These are phyloP conservation scores for Skeletonema grethae DNA, from an alignment of 108 stramenopile species.

Conservation along the genomic window DNA sequence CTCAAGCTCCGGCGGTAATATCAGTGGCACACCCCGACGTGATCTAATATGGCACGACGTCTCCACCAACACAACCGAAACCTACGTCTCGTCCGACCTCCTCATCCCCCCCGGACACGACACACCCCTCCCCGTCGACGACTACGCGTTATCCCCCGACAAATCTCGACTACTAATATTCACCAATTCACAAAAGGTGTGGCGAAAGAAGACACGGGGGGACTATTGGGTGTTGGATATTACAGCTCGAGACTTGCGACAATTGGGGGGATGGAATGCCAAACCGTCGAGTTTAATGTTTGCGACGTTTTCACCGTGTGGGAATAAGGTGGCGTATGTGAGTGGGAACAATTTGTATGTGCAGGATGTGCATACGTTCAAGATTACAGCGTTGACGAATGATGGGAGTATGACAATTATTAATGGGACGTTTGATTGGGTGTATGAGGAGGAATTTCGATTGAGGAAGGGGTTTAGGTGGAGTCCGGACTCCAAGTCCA, in stretches of 20 bases:
- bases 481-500: constrained; percentile 38
- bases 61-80: constrained; percentile 36
- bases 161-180: constrained; percentile 37
- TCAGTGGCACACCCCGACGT: constrained; percentile 13
- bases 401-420: constrained; percentile 32
- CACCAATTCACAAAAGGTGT: constrained; percentile 42
- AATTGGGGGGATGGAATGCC: constrained; percentile 33
- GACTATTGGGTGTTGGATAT: constrained; percentile 53
- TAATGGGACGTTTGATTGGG: constrained; percentile 50
- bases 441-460: constrained; percentile 49
- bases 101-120: constrained; percentile 44
- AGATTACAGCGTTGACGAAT: constrained; percentile 30
- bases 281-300: constrained; percentile 46
- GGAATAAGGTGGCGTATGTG: constrained; percentile 43
- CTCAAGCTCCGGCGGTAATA: neutral
- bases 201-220: constrained; percentile 46
- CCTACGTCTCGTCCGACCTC: constrained; percentile 36
- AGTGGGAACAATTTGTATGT: constrained; percentile 39
- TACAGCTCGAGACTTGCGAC: constrained; percentile 40
- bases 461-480: constrained; percentile 39
- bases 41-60: constrained; percentile 49
- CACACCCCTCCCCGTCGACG: constrained; percentile 31
- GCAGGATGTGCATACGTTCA: constrained; percentile 47
- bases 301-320: constrained; percentile 45
- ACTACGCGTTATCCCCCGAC: constrained; percentile 37